A percentile compares a stretch with the other conserved stretches of the same genome.
phyloP scores from a whole-genome alignment of 2,329 filamentous ascomycete genomes.

The Claviceps sp. region DNA sequence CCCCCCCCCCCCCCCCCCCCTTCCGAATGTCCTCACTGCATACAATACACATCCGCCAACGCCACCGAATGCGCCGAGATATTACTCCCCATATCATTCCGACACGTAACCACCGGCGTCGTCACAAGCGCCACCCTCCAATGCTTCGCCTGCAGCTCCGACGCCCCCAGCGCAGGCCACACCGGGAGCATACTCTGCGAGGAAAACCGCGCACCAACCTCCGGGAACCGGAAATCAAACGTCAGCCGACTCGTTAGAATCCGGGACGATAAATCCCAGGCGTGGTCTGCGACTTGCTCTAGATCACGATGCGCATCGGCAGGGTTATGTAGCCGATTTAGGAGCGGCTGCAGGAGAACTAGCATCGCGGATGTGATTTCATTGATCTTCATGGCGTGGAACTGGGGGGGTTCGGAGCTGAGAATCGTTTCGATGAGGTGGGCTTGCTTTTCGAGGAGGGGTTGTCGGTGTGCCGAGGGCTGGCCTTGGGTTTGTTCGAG shows the following conservation, averaged over 20 bases:
- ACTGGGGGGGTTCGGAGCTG: constrained; percentile 17
- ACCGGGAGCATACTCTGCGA: constrained; percentile 33
- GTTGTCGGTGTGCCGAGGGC: constrained; percentile 22
- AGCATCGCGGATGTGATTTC: constrained; percentile 29
- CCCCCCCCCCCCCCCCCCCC: constrained; percentile 11
- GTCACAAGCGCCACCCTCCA: constrained; percentile 40
- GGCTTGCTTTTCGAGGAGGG: constrained; percentile 25
- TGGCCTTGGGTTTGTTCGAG: constrained; percentile 23
- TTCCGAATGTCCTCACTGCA: constrained; percentile 20
- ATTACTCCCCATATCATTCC: constrained; percentile 34
- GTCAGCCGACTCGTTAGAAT: constrained; percentile 31
- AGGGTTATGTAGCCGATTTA: constrained; percentile 22
- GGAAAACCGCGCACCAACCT: constrained; percentile 35
- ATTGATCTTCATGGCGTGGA: constrained; percentile 21
- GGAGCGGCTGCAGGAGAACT: constrained; percentile 24
- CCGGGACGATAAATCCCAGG: constrained; percentile 32
- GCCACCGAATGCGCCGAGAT: constrained; percentile 31
- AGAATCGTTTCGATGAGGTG: constrained; percentile 25
- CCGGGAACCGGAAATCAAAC: constrained; percentile 36
- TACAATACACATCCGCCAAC: constrained; percentile 34
- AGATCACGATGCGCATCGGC: constrained; percentile 29
- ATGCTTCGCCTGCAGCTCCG: constrained; percentile 34
- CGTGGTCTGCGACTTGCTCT: constrained; percentile 24
- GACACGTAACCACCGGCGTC: constrained; percentile 40
- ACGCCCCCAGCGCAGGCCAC: constrained; percentile 27